Evolutionary conservation across 2,329 filamentous ascomycete genomes (phyloP), one percentile per base, ranked within the genome.

Genomic region (Fusarium brachygibbosum): DNA sequence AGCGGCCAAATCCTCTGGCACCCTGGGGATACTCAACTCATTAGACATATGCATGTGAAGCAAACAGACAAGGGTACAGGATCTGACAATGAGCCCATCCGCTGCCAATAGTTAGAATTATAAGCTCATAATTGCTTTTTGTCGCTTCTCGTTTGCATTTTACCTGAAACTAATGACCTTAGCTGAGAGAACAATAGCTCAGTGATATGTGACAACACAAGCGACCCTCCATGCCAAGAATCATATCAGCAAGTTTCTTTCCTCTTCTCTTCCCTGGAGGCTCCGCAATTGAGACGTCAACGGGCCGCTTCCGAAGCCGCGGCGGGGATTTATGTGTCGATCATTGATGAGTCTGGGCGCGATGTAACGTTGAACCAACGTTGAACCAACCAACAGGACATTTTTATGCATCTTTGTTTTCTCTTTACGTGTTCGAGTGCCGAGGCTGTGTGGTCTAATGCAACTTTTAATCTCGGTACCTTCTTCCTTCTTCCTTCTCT

Each of bases 281-380:
- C 4, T 55, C 52, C 52, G 34, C 52, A 23, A 23, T 21, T 37
- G 52, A 29, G 52, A 55, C 40, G 16, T 23, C 35, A 34, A 44
- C 48, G 55, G 31, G 32, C 32, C 46, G 32, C 46, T 50, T 32
- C 46, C 55, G 54, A 40, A 31, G 31, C 28, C 45, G 41, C 51
- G 45, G 56, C 28, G 37, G 52, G 29, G 44, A 2, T 19, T 3
- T n/a, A 17, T 29, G 29, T 34, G 31, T 9, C 31, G 49, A 63
- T 63, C 61, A 32, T n/a, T 45, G 5, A 16, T 42, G 14, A 46
- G 34, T 44, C 7, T 34, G 51, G 21, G n/a, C 34, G 12, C 29
- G 12, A 58, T 64, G 61, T 58, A 58, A 64, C 44, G 0, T 17
- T 25, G 23, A n/a, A n/a, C n/a, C 9, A 29, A 25, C 23, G 23